Evolutionary conservation across 768 basidiomycete species (phyloP).

Genomic region (Pulveroboletus frians): DNA sequence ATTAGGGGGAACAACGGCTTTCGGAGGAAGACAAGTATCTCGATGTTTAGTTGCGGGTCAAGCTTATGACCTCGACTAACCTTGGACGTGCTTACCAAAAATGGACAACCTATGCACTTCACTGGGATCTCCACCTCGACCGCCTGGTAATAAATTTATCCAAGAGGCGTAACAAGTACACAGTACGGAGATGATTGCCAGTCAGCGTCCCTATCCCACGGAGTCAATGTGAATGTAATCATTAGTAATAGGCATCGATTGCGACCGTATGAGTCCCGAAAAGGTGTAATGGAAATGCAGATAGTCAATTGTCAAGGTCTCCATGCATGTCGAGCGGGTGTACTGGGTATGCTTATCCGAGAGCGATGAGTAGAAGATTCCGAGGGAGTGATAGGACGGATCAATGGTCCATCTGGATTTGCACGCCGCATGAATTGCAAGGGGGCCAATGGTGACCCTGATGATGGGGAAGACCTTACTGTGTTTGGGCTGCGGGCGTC

Average conservation of each 20-base stretch:
- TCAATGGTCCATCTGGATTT: slow-evolving; percentile 47
- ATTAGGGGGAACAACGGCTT: slow-evolving; percentile 30
- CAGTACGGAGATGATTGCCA: slow-evolving; percentile 18
- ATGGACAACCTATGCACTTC: slow-evolving; percentile 7
- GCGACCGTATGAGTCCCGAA: slow-evolving; percentile 16
- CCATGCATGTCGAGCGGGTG: slow-evolving; percentile 57
- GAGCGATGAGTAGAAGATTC: slow-evolving; percentile 47
- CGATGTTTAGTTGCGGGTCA: neutral
- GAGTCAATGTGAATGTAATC: slow-evolving; percentile 29
- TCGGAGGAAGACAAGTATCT: neutral
- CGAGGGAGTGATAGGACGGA: slow-evolving; percentile 63
- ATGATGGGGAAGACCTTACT: slow-evolving; percentile 48
- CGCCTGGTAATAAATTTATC: slow-evolving; percentile 12
- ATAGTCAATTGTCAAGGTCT: slow-evolving; percentile 44
- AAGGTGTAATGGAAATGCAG: slow-evolving; percentile 13
- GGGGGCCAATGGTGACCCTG: slow-evolving; percentile 72
- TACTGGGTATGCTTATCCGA: slow-evolving; percentile 36
- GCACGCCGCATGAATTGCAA: slow-evolving; percentile 84
- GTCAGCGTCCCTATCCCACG: slow-evolving; percentile 24
- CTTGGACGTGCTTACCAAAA: slow-evolving; percentile 11
- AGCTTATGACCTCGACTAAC: neutral
- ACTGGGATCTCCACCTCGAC: neutral
- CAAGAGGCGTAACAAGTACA: slow-evolving; percentile 26
- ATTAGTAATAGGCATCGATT: slow-evolving; percentile 20
- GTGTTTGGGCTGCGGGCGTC: slow-evolving; percentile 42